Percentiles rank a stretch among this genome's conserved stretches.
Conservation (phyloP, 1,284 basidiomycete species). For the Phellopilus nigrolimitatus region DNA sequence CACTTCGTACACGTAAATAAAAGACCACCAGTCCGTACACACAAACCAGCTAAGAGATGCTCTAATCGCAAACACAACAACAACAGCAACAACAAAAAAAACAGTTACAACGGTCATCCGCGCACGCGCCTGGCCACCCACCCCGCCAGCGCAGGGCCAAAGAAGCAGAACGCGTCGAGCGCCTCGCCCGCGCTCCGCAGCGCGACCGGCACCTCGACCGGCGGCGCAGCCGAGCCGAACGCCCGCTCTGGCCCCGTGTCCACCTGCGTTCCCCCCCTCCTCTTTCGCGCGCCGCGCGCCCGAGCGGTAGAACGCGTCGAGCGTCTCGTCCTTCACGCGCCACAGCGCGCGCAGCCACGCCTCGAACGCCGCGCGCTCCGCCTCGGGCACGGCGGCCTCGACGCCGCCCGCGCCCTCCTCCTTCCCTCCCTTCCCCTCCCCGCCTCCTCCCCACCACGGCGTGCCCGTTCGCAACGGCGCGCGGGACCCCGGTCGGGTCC, state of each 20-base stretch:
- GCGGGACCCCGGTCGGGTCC: slow-evolving; percentile 28
- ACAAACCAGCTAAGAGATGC: no score
- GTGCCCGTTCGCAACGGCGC: slow-evolving; percentile 5
- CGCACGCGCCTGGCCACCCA: slow-evolving; percentile 40
- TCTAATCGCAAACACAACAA: no score
- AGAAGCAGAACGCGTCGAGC: slow-evolving; percentile 65
- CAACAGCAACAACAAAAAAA: no score
- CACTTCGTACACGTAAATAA: no score
- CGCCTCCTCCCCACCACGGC: slow-evolving; percentile 22
- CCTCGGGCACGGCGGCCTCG: slow-evolving; percentile 59
- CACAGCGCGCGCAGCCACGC: slow-evolving; percentile 79
- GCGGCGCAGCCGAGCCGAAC: slow-evolving; percentile 30
- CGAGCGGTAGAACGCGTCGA: slow-evolving; percentile 58
- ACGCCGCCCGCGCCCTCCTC: slow-evolving; percentile 27
- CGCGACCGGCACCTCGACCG: slow-evolving; percentile 55
- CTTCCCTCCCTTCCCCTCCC: slow-evolving; percentile 16
- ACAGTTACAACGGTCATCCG: no score
- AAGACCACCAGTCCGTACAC: no score
- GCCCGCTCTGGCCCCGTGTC: slow-evolving; percentile 20
- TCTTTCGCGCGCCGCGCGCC: slow-evolving; percentile 22
- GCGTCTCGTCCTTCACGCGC: slow-evolving; percentile 77
- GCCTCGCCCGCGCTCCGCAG: slow-evolving; percentile 50
- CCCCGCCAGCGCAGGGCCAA: slow-evolving; percentile 51
- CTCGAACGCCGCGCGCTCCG: slow-evolving; percentile 74
- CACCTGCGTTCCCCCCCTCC: slow-evolving; percentile 11